Conservation (phyloP, 2,329 filamentous ascomycete species). For the Monilinia vaccinii-corymbosi region DNA sequence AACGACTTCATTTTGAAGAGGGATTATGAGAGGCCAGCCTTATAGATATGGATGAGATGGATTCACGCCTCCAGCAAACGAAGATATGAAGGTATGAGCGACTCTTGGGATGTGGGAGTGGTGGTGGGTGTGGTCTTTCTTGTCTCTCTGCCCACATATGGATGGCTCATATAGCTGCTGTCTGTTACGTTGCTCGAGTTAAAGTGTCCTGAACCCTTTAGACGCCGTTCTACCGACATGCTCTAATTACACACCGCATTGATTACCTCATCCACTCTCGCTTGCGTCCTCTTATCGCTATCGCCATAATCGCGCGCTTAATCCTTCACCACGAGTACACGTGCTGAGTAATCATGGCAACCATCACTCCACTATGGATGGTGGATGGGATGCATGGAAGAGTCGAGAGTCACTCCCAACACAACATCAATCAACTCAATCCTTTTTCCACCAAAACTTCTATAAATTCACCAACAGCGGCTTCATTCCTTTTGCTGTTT, state of each 20-base stretch:
- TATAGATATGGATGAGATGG: background rate
- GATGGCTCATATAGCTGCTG: background rate
- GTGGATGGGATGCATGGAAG: background rate
- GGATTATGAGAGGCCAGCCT: constrained; percentile 5
- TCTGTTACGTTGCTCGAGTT: constrained; percentile 15
- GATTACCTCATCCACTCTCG: background rate
- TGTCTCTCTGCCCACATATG: background rate
- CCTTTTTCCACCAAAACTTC: background rate
- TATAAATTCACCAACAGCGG: background rate
- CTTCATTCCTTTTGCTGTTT: background rate
- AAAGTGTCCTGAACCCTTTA: constrained; percentile 18
- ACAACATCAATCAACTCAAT: background rate
- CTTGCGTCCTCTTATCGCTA: background rate
- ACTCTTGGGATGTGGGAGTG: background rate
- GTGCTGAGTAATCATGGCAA: no score
- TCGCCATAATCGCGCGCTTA: no score
- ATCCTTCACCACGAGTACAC: no score
- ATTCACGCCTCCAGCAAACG: background rate
- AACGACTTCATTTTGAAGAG: constrained; percentile 28
- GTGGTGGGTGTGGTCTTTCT: background rate
- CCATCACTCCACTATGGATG: background rate
- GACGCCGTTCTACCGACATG: background rate
- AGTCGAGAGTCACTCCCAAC: background rate
- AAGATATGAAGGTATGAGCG: background rate
- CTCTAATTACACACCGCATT: background rate